phyloP scores from a whole-genome alignment of 345 rosid species.

The Euphorbia lathyris region DNA sequence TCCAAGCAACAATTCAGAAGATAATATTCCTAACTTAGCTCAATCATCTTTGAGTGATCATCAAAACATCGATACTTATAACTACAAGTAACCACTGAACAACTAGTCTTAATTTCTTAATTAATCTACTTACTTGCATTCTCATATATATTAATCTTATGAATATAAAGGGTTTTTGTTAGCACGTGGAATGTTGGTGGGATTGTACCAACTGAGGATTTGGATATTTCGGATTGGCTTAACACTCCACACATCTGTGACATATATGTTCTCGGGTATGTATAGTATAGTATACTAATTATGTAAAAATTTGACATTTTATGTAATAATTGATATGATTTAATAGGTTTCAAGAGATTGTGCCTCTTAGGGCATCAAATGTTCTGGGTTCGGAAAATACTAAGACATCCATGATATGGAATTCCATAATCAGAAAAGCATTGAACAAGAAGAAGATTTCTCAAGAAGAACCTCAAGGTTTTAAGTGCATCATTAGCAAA shows the following conservation, averaged over 20 bases:
- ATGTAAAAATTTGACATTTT: not conserved
- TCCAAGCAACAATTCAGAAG: slow-evolving; percentile 34
- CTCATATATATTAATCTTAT: not conserved
- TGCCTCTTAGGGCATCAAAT: slow-evolving; percentile 61
- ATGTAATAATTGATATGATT: not conserved
- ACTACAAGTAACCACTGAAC: slow-evolving; percentile 43
- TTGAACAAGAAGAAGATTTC: slow-evolving; percentile 46
- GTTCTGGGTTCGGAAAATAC: slow-evolving; percentile 58
- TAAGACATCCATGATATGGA: slow-evolving; percentile 57
- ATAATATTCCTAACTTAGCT: slow-evolving; percentile 28
- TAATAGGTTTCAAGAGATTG: slow-evolving; percentile 71
- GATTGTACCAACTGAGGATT: slow-evolving; percentile 50
- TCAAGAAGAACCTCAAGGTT: slow-evolving; percentile 35
- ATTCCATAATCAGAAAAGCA: slow-evolving; percentile 54
- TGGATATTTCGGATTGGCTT: slow-evolving; percentile 66
- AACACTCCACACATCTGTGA: slow-evolving; percentile 47
- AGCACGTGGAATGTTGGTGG: slow-evolving; percentile 96
- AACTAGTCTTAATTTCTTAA: too few species aligned
- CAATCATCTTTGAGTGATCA: slow-evolving; percentile 30
- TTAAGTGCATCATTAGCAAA: slow-evolving; percentile 57
- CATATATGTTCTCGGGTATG: slow-evolving; percentile 79
- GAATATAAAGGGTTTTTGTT: slow-evolving; percentile 48
- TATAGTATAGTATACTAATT: too few species aligned
- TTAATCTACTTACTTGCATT: too few species aligned
- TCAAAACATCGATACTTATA: slow-evolving; percentile 32